phyloP scores from a whole-genome alignment of 2,329 filamentous ascomycete genomes.

The Diaporthe sp. region DNA sequence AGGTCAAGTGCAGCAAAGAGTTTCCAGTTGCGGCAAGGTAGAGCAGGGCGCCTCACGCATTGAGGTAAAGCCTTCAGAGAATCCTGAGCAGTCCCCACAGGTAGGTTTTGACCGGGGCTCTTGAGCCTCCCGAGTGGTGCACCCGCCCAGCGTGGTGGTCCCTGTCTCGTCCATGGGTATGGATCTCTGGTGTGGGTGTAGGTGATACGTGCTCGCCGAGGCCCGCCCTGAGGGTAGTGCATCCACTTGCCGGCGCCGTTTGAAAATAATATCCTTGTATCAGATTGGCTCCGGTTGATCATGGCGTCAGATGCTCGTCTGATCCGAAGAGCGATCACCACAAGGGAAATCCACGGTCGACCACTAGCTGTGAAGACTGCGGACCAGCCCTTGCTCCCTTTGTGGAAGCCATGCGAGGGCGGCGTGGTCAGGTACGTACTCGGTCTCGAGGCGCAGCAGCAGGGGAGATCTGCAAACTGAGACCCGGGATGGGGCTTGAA shows the following conservation, averaged over 20 bases:
- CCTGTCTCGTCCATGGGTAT: slow-evolving; percentile 45
- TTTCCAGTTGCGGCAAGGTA: slow-evolving; percentile 50
- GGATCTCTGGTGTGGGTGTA: slow-evolving; percentile 43
- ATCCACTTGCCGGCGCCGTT: slow-evolving; percentile 46
- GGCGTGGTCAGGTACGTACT: slow-evolving; percentile 36
- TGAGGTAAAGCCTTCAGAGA: slow-evolving; percentile 43
- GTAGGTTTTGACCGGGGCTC: slow-evolving; percentile 48
- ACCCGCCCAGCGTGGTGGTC: slow-evolving; percentile 44
- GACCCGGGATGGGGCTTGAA: slow-evolving; percentile 57
- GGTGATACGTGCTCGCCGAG: slow-evolving; percentile 40
- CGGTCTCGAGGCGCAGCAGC: slow-evolving; percentile 48
- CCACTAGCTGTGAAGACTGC: slow-evolving; percentile 37
- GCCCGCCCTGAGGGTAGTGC: slow-evolving; percentile 39
- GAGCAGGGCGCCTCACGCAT: slow-evolving; percentile 52
- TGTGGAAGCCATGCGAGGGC: slow-evolving; percentile 33
- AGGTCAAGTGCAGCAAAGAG: slow-evolving; percentile 46
- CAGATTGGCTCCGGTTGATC: slow-evolving; percentile 54
- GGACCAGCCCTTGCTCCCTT: slow-evolving; percentile 27
- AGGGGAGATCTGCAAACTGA: slow-evolving; percentile 57
- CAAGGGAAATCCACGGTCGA: slow-evolving; percentile 50
- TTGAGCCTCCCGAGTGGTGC: slow-evolving; percentile 46
- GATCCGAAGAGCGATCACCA: slow-evolving; percentile 54
- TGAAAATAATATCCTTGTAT: slow-evolving; percentile 49
- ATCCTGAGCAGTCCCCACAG: slow-evolving; percentile 50
- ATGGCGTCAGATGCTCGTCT: slow-evolving; percentile 57